phyloP scores from a whole-genome alignment of 805 yeast genomes.

The Ogataea methylovora region DNA sequence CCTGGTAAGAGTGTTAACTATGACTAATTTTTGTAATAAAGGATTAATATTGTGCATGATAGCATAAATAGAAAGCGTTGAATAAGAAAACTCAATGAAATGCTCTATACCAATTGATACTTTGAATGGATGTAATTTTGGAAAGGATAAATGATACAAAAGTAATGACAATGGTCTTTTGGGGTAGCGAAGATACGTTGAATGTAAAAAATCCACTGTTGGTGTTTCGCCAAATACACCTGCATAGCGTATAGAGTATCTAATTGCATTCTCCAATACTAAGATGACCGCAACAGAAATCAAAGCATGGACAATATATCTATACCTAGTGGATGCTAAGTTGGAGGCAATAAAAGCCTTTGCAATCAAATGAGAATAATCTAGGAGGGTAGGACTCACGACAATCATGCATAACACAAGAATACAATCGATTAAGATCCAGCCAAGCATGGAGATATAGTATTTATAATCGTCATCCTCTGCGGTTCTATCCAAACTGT shows the following conservation, averaged over 20 bases:
- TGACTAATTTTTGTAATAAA: constrained; percentile 10
- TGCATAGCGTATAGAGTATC: constrained; percentile 3
- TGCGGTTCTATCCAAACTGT: too few relatives aligned
- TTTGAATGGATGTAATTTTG: not conserved
- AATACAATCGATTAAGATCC: constrained; percentile 11
- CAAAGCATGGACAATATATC: constrained; percentile 22
- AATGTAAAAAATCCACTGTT: not conserved
- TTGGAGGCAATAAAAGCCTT: constrained; percentile 27
- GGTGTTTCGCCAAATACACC: constrained; percentile 1
- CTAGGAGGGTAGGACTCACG: constrained; percentile 16
- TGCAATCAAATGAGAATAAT: constrained; percentile 21
- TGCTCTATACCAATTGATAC: constrained; percentile 18
- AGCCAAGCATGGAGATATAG: constrained; percentile 6
- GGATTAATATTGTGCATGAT: constrained; percentile 23
- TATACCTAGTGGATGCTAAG: constrained; percentile 21
- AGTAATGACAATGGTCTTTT: not conserved
- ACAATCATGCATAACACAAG: constrained; percentile 11
- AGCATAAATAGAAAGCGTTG: constrained; percentile 22
- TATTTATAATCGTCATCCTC: not conserved
- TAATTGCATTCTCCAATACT: constrained; percentile 7
- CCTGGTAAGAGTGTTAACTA: constrained; percentile 8
- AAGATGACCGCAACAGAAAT: constrained; percentile 11
- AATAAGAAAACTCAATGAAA: constrained; percentile 18
- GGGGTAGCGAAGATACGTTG: not conserved
- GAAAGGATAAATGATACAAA: not conserved